Percentiles rank a stretch among this genome's conserved stretches.
phyloP scores from a whole-genome alignment of 164 flowering plant genomes.

The Warburgia ugandensis region DNA sequence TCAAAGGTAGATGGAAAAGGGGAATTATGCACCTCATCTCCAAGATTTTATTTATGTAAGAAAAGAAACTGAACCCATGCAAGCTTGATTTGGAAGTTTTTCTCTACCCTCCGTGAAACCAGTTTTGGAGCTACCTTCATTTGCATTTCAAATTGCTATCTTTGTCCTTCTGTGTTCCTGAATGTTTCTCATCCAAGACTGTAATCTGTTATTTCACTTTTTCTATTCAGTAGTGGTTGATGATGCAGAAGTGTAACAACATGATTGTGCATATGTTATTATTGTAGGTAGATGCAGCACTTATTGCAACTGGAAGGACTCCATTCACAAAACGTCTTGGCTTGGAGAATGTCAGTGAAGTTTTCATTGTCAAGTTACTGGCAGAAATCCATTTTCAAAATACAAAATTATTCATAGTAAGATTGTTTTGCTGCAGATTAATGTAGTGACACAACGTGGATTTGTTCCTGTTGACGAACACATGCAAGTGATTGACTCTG shows the following conservation, averaged over 20 bases:
- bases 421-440: slow-evolving; percentile 41
- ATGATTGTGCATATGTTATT: neutral
- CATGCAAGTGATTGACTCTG: slow-evolving; percentile 79
- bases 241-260: neutral
- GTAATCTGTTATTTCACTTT: too few species aligned
- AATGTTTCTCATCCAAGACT: too few species aligned
- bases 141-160: too few species aligned
- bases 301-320: slow-evolving; percentile 99
- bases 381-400: neutral
- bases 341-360: slow-evolving; percentile 71
- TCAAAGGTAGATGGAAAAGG: too few species aligned
- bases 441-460: slow-evolving; percentile 89
- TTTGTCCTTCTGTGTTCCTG: too few species aligned
- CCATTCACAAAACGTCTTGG: slow-evolving; percentile 96
- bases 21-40: too few species aligned
- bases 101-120: too few species aligned
- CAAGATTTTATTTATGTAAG: too few species aligned
- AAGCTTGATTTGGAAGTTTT: too few species aligned
- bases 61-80: too few species aligned
- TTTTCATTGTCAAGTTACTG: neutral
- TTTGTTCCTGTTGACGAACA: slow-evolving; percentile 97
- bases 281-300: slow-evolving; percentile 92
- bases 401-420: neutral
- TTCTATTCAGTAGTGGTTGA: too few species aligned
- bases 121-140: too few species aligned